Conservation (phyloP, 2,329 filamentous ascomycete species). For the Colletotrichum cereale region DNA sequence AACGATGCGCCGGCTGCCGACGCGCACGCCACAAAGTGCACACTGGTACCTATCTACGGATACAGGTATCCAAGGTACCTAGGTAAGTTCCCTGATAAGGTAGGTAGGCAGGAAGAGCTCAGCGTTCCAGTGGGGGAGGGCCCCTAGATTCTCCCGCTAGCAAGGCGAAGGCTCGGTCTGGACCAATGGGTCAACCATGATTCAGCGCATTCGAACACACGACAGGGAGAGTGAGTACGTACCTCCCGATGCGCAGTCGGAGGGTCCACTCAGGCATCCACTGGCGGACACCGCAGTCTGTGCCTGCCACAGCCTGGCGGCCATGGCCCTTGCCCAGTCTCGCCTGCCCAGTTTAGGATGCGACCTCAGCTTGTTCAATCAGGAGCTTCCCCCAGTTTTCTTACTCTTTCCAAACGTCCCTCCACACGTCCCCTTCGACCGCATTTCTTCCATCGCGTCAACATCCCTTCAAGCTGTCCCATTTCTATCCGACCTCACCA, state of each 20-base stretch:
- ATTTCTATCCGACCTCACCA: slow-evolving; percentile 14
- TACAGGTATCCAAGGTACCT: slow-evolving; percentile 16
- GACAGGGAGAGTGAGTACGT: slow-evolving; percentile 14
- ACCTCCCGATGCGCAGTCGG: background rate
- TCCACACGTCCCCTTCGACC: slow-evolving; percentile 16
- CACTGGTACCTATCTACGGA: background rate
- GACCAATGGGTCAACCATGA: slow-evolving; percentile 12
- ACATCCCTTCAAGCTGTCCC: slow-evolving; percentile 7
- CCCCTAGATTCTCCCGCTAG: slow-evolving; percentile 25
- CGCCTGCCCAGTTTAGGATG: slow-evolving; percentile 36
- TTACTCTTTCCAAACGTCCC: slow-evolving; percentile 33
- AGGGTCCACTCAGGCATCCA: slow-evolving; percentile 30
- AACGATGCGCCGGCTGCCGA: slow-evolving; percentile 38
- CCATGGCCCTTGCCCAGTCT: slow-evolving; percentile 28
- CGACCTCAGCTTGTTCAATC: slow-evolving; percentile 36
- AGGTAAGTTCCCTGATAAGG: no score
- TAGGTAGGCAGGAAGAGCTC: background rate
- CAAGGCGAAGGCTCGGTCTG: slow-evolving; percentile 15
- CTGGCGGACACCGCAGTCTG: slow-evolving; percentile 22
- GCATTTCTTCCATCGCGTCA: slow-evolving; percentile 33
- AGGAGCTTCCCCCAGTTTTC: slow-evolving; percentile 42
- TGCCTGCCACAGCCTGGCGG: slow-evolving; percentile 35
- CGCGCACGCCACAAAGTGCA: slow-evolving; percentile 15
- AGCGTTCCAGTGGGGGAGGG: slow-evolving; percentile 17
- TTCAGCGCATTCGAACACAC: slow-evolving; percentile 11